A percentile compares a stretch with the other conserved stretches of the same genome.
Evolutionary conservation across 805 yeast species (phyloP).

Genomic region (Kodamaea restingae): DNA sequence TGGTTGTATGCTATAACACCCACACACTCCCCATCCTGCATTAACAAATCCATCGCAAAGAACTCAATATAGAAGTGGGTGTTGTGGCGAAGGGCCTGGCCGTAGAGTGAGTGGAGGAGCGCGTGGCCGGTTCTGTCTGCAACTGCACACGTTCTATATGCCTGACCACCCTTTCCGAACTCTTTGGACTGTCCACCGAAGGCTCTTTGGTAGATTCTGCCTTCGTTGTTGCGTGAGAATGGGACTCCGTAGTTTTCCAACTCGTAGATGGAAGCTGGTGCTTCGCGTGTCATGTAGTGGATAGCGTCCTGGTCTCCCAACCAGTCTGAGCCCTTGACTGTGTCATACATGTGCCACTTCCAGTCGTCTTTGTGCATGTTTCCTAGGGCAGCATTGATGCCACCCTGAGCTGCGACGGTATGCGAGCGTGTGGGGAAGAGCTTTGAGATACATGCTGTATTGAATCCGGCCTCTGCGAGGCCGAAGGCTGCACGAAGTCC

Average conservation of each 20-base stretch:
- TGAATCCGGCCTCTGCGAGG: conserved; percentile 92
- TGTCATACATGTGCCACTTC: conserved; percentile 99
- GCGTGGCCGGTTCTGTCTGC: conserved; percentile 99
- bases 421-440: conserved; percentile 98
- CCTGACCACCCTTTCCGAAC: conserved; percentile 97
- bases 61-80: conserved; percentile 97
- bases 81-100: conserved; percentile 94
- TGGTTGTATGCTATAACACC: conserved; percentile 98
- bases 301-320: conserved; percentile 99
- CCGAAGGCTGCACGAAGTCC: conserved; percentile 99
- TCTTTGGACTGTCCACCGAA: conserved; percentile 97
- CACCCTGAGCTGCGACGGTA: conserved; percentile 99
- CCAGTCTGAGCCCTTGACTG: conserved; percentile 99
- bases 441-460: conserved; percentile 96
- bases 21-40: conserved; percentile 92
- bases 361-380: conserved; percentile 98
- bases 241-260: conserved; percentile 98
- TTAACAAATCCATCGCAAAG: conserved; percentile 91
- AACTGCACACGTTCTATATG: conserved; percentile 98
- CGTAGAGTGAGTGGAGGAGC: conserved; percentile 89
- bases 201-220: conserved; percentile 97
- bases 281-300: conserved; percentile 98
- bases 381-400: conserved; percentile 97
- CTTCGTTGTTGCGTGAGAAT: conserved; percentile 93
- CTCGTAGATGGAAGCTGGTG: conserved; percentile 92